Evolutionary conservation across 2,329 filamentous ascomycete species (phyloP), one percentile per base, ranked within the genome.

Genomic region (Fusarium veterinarium): DNA sequence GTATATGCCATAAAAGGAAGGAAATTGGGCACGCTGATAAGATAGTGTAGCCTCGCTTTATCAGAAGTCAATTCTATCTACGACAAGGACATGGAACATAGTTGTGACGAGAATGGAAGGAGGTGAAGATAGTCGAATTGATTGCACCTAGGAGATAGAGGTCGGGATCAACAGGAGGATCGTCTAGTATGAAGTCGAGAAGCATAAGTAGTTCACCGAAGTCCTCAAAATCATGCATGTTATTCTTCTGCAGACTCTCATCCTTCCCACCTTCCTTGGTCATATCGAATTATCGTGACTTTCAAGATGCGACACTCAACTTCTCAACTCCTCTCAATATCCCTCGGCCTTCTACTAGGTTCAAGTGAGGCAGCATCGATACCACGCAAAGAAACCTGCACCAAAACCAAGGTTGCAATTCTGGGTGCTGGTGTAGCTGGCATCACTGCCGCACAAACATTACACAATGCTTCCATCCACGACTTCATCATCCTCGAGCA

Each of bases 401-500:
- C 57, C n/a, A 81, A 77, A 41, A 78, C 79, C 9, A 78, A 73
- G 2, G 79, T 81, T 1, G 80, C 78, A 5, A 75, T 81, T 20
- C 71, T 81, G 2, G 90, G 90, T 37, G 90, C 86, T 16, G 91
- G 90, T 19, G 87, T 90, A 60, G 86, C 90, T 3, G 90, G 90
- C 10, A 88, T 92, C 41, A 88, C 90, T 11, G 89, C 90, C 17
- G 90, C 90, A 28, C 89, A 92, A 84, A 85, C 90, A 6, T 79
- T 93, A 8, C 80, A 84, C 7, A 91, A 92, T 60, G 85, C 86
- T 3, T 91, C 89, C 0, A 81, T 92, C 13, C 81, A 84, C 0
- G 90, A 93, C 70, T 92, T 93, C 64, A 56, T 92, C 12, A 90
- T 93, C 51, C 79, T 93, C 6, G 91, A 93, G 69, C 89, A 90